Conservation (phyloP, 1,284 basidiomycete species). For the Leccinum solheimii region DNA sequence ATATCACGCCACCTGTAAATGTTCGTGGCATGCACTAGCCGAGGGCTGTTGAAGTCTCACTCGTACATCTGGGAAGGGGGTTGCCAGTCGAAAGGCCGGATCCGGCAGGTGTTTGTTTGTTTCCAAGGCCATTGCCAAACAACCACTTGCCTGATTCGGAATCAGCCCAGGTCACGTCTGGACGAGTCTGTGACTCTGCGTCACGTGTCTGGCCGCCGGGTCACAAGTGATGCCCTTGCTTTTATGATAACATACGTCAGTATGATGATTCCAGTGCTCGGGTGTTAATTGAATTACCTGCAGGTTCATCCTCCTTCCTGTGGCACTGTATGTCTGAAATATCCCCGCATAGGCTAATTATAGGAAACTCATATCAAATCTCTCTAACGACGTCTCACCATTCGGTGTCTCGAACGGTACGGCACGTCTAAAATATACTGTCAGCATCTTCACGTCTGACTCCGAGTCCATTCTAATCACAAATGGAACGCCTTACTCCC, state of each 20-base stretch:
- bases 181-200: background rate
- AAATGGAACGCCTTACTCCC: conserved; percentile 4
- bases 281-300: conserved; percentile 1
- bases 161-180: background rate
- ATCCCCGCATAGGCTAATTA: background rate
- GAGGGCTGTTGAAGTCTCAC: conserved; percentile 1
- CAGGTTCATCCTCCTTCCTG: conserved; percentile 3
- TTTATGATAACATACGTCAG: background rate
- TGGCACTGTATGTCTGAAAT: conserved; percentile 9
- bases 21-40: conserved; percentile 7
- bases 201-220: background rate
- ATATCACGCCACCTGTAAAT: background rate
- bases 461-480: conserved; percentile 5
- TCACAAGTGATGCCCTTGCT: background rate
- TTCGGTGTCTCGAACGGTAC: background rate
- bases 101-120: conserved; percentile 30
- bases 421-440: background rate
- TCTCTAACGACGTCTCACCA: background rate
- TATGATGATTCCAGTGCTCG: conserved; percentile 4
- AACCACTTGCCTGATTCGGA: conserved; percentile 4
- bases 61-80: conserved; percentile 7
- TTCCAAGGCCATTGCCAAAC: conserved; percentile 32
- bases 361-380: conserved; percentile 2
- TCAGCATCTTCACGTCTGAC: background rate
- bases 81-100: conserved; percentile 6